phyloP scores from a whole-genome alignment of 2,329 filamentous ascomycete species.

The Sporothrix brasiliensis region DNA sequence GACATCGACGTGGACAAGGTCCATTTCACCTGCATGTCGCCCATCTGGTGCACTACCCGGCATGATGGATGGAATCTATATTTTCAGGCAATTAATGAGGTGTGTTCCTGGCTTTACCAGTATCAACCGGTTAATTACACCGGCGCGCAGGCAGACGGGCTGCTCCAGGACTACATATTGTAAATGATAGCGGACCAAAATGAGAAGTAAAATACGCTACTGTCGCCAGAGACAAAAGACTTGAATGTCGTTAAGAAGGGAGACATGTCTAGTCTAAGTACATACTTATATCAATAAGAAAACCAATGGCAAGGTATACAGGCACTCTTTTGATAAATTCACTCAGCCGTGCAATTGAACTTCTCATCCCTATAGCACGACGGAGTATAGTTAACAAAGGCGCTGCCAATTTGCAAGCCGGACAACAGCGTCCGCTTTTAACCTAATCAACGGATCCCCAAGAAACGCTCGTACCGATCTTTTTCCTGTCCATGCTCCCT shows the following conservation, averaged over 20 bases:
- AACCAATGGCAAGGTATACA: too few species aligned
- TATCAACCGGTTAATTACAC: conserved; percentile 1
- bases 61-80: neutral
- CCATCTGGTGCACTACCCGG: neutral
- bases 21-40: neutral
- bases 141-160: neutral
- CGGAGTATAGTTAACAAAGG: conserved; percentile 21
- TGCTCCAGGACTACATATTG: neutral
- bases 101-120: neutral
- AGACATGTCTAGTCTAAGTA: too few species aligned
- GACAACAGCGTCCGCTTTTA: conserved; percentile 13
- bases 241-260: too few species aligned
- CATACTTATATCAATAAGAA: neutral
- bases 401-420: conserved; percentile 10
- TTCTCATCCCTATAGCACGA: neutral
- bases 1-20: neutral
- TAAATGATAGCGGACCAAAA: neutral
- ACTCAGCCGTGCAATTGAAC: neutral
- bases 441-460: conserved; percentile 27
- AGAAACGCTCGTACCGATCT: neutral
- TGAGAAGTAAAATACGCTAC: neutral
- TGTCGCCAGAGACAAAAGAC: too few species aligned
- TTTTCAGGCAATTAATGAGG: neutral
- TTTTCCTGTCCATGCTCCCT: neutral
- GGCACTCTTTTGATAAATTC: neutral